phyloP scores from a whole-genome alignment of 352 stramenopile genomes.

The Phytophthora palmivora region DNA sequence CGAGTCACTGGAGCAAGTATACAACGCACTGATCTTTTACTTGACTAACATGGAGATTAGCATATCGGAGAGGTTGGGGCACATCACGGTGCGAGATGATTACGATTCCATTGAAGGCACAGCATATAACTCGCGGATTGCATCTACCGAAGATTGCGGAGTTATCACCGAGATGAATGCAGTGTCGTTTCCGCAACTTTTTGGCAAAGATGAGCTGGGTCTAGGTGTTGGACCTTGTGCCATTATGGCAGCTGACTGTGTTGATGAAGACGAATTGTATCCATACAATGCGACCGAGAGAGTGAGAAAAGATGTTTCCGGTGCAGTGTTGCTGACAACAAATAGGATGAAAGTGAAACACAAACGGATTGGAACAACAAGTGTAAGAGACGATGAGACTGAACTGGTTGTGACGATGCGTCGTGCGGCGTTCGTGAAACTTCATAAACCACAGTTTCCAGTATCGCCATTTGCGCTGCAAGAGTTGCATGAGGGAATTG shows the following conservation, averaged over 20 bases:
- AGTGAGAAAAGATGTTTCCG: constrained; percentile 44
- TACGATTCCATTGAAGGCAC: constrained; percentile 41
- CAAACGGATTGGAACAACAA: constrained; percentile 6
- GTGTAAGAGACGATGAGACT: constrained; percentile 17
- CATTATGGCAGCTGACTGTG: constrained; percentile 32
- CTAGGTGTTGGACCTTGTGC: constrained; percentile 19
- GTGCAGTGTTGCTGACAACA: constrained; percentile 26
- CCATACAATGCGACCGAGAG: constrained; percentile 40
- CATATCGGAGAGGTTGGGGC: constrained; percentile 42
- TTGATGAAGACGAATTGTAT: constrained; percentile 51
- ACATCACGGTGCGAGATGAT: constrained; percentile 53
- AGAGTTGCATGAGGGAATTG: constrained; percentile 37
- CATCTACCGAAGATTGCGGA: constrained; percentile 25
- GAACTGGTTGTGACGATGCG: constrained; percentile 44
- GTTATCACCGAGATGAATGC: constrained; percentile 44
- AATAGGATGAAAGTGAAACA: constrained; percentile 21
- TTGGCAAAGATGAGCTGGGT: constrained; percentile 29
- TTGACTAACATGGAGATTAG: constrained; percentile 54
- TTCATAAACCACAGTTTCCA: constrained; percentile 31
- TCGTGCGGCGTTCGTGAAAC: constrained; percentile 33
- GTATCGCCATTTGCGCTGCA: constrained; percentile 32
- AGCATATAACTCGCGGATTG: constrained; percentile 37
- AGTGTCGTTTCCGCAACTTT: constrained; percentile 36
- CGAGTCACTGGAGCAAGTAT: constrained; percentile 41
- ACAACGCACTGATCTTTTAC: constrained; percentile 48